Evolutionary conservation across 768 basidiomycete species (phyloP), one percentile per base, ranked within the genome.

Genomic region (Pleurotus giganteus): DNA sequence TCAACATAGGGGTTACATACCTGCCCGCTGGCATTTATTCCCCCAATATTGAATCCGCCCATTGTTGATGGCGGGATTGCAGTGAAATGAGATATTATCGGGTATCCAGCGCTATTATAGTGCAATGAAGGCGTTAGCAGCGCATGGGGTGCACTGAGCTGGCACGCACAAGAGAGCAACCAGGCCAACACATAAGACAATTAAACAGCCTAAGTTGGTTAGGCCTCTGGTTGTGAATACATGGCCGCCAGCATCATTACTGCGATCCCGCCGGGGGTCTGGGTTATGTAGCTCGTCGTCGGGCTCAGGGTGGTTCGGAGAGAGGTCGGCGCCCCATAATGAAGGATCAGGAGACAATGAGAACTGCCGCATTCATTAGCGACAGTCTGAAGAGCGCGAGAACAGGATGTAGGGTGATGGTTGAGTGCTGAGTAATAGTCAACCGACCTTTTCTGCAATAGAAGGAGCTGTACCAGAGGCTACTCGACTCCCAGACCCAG

Each of bases 261-360:
- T 81, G 55, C 77, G 67, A 61, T 86, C 85, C 28, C 86, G 76
- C 31, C 76, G 76, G 9, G 86, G 85, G 63, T 88, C 85, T 2
- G 86, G 85, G 60, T 86, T 86, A 65, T 89, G 87, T n/a, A 89
- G 77, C 53, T 78, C 78, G 66, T 89, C 87, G 57, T 89, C 87
- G 13, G 80, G 71, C 65, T 89, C 87, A 3, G 74, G 66, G 51
- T 78, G 71, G 57, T 75, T 76, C 34, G 77, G 77, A 5, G 81
- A 82, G 56, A 88, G 69, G 59, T 86, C 80, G 29, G 86, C 80
- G 1, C 86, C 87, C 89, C 89, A 91, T 0, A 76, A 80, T 12
- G 77, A 70, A 2, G 89, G 89, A 68, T 90, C 88, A 1, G 88
- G 81, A 4, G 87, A 83, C 19, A 90, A 79, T 13, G 87, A 88